Evolutionary conservation across 495 filamentous ascomycete genomes (phyloP).

Genomic region (Halenospora varia): DNA sequence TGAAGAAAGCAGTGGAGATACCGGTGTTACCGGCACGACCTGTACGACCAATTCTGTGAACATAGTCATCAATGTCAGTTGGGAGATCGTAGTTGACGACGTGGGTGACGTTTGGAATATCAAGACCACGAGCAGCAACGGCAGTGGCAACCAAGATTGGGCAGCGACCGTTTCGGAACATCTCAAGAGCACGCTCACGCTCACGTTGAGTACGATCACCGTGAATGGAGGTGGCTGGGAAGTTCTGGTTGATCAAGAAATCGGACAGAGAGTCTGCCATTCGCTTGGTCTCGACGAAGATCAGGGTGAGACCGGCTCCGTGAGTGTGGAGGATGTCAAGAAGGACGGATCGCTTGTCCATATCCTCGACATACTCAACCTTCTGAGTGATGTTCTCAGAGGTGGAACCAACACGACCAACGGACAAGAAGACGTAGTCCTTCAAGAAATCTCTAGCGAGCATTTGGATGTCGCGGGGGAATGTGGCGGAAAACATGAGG

Average conservation of each 20-base stretch:
- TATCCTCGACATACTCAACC: constrained; percentile 95
- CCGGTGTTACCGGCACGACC: constrained; percentile 99
- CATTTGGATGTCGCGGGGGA: constrained; percentile 99
- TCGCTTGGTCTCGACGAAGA: constrained; percentile 99
- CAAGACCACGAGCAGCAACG: constrained; percentile 86
- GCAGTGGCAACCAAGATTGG: constrained; percentile 96
- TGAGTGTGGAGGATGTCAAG: constrained; percentile 97
- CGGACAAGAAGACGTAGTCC: constrained; percentile 97
- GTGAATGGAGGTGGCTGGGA: constrained; percentile 98
- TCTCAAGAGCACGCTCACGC: constrained; percentile 94
- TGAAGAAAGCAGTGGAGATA: constrained; percentile 98
- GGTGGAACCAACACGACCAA: constrained; percentile 98
- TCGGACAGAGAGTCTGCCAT: constrained; percentile 98
- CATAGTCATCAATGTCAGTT: constrained; percentile 98
- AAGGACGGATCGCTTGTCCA: constrained; percentile 95
- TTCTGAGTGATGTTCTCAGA: constrained; percentile 99
- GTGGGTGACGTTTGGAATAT: constrained; percentile 98
- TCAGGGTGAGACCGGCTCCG: constrained; percentile 84
- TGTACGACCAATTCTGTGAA: constrained; percentile 99
- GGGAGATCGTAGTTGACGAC: constrained; percentile 99
- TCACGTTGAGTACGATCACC: constrained; percentile 97
- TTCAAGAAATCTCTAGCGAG: constrained; percentile 96
- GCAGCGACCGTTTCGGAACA: constrained; percentile 93
- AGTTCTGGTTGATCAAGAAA: constrained; percentile 95
- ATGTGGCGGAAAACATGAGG: constrained; percentile 99